Base-by-base conservation (phyloP, 2,329 filamentous ascomycete genomes). In the Aspergillus novofumigatus region DNA sequence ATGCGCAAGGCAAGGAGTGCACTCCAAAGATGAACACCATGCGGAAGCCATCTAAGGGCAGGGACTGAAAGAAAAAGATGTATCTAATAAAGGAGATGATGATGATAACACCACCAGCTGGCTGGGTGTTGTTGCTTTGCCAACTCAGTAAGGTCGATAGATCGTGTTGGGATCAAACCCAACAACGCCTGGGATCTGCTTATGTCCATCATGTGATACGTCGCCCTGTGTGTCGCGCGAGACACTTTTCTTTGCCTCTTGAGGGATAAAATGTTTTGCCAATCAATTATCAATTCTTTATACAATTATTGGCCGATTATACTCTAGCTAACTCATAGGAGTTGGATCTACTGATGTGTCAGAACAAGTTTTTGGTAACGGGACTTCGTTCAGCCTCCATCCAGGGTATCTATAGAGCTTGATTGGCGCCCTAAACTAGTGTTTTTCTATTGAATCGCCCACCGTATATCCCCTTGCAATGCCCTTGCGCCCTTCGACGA, bases 381-480 rank as follows among this genome's bases (percentile, higher is more conserved):
- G 42, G 20, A 45, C 42, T 21, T 14, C 49, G 49, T 29, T 51
- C 10, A 28, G 26, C 44, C 17, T 51, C 20, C 52, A 25, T 56
- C 48, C 56, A 59, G 47, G 49, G 51, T 52, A 52, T 51, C 54
- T 41, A n/a, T 41, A 29, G 26, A 25, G 20, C 49, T 44, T 45
- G 29, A 49, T 44, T 48, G 44, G 56, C 53, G 26, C 32, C 47
- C n/a, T 52, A 56, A 32, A 59, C 54, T 67, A 73, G 61, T 72
- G 74, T 56, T 68, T 75, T 50, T 74, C 72, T 54, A 66, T 65
- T 51, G 78, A 79, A 21, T 86, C 84, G 7, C 89, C 90, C 53
- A 94, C 88, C 0, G 81, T 85, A 77, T 99, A 99, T 0, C 93
- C 94, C 67, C 90, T 86, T 35, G 94, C 94, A 56, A 97, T 86